Evolutionary conservation across 1,284 basidiomycete genomes (phyloP).

Genomic region (Rhodotorula sp.): DNA sequence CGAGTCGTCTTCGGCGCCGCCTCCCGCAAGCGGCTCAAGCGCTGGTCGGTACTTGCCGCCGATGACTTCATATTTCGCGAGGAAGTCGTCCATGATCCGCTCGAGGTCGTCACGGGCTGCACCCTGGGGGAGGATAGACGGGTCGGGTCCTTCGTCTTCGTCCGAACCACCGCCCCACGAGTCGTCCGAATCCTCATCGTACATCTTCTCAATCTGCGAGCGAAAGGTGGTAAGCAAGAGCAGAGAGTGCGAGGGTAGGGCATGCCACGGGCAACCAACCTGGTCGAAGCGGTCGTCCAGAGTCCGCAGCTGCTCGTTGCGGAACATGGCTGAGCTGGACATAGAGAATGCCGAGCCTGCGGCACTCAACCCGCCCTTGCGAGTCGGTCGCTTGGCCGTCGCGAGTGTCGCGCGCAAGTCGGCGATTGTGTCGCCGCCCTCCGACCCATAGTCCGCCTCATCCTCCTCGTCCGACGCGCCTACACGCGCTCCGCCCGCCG

Average conservation of each 20-base stretch:
- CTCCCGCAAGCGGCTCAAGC: slow-evolving; percentile 39
- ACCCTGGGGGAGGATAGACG: neutral
- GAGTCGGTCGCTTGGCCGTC: slow-evolving; percentile 69
- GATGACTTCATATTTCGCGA: slow-evolving; percentile 85
- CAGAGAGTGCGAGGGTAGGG: neutral
- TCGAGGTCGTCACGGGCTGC: slow-evolving; percentile 75
- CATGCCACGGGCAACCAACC: slow-evolving; percentile 55
- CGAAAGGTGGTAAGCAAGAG: too few species aligned
- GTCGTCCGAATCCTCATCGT: slow-evolving; percentile 54
- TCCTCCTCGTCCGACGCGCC: slow-evolving; percentile 51
- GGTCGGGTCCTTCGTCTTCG: slow-evolving; percentile 67
- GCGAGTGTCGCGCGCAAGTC: slow-evolving; percentile 54
- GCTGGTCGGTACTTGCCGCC: slow-evolving; percentile 74
- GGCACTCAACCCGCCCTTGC: slow-evolving; percentile 58
- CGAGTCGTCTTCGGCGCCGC: slow-evolving; percentile 50
- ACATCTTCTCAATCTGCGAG: slow-evolving; percentile 71
- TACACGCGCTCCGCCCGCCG: slow-evolving; percentile 27
- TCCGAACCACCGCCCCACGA: slow-evolving; percentile 41
- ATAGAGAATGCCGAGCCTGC: slow-evolving; percentile 79
- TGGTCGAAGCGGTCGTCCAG: slow-evolving; percentile 93
- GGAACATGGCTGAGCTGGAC: slow-evolving; percentile 93
- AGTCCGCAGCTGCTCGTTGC: slow-evolving; percentile 81
- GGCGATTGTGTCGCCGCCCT: slow-evolving; percentile 73
- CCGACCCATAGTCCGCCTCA: slow-evolving; percentile 52
- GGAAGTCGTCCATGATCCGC: slow-evolving; percentile 87